phyloP scores from a whole-genome alignment of 163 green algal genomes.

The Scenedesmus sp. region DNA sequence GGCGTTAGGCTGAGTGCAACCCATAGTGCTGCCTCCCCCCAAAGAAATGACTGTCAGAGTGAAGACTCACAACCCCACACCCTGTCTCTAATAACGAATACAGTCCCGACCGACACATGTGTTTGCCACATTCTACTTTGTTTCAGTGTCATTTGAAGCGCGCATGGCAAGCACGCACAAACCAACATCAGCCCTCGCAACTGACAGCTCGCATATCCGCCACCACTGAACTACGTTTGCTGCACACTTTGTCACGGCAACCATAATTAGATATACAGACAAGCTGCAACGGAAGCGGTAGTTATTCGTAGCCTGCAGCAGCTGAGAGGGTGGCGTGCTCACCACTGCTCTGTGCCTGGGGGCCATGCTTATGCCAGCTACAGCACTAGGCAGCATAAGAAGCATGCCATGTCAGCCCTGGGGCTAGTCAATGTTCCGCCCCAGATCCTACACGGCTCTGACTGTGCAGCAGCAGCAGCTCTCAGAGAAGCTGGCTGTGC shows the following conservation, averaged over 20 bases:
- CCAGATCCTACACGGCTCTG: conserved; percentile 7
- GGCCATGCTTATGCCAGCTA: background rate
- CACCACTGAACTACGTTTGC: background rate
- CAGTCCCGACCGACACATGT: background rate
- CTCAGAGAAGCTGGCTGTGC: background rate
- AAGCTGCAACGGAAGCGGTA: background rate
- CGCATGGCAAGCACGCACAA: background rate
- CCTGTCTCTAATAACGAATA: background rate
- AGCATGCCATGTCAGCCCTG: conserved; percentile 10
- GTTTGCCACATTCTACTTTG: background rate
- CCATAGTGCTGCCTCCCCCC: no score
- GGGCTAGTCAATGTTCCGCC: background rate
- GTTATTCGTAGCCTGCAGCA: background rate
- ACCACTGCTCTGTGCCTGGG: background rate
- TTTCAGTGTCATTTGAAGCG: background rate
- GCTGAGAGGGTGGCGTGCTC: background rate
- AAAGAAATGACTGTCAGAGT: background rate
- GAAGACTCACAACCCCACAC: background rate
- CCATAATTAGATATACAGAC: no score
- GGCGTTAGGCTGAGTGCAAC: no score
- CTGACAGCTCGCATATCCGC: background rate
- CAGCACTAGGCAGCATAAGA: background rate
- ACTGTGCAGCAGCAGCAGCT: background rate
- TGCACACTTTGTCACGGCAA: no score
- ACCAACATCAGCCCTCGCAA: background rate